Conservation (phyloP, 2,329 filamentous ascomycete species). For the Alternaria consortialis region DNA sequence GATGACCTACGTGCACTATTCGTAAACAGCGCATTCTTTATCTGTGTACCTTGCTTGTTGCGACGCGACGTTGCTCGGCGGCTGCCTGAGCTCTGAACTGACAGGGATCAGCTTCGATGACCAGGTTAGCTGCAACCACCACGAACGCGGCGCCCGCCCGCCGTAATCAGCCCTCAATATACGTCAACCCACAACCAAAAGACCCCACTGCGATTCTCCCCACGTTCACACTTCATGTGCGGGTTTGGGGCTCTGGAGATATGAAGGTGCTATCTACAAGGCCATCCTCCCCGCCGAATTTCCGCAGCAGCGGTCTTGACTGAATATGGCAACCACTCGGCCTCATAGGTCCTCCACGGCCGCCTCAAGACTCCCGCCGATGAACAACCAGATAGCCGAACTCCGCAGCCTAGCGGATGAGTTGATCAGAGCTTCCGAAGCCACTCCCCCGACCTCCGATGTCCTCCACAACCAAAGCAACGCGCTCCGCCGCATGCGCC, state of each 20-base stretch:
- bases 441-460: conserved; percentile 38
- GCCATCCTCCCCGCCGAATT: conserved; percentile 30
- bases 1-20: conserved; percentile 10
- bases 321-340: conserved; percentile 48
- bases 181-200: conserved; percentile 6
- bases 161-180: conserved; percentile 7
- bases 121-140: conserved; percentile 22
- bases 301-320: conserved; percentile 39
- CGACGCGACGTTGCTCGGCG: conserved; percentile 13
- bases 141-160: conserved; percentile 8
- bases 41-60: conserved; percentile 2
- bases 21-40: conserved; percentile 19
- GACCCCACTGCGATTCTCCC: not conserved
- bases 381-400: conserved; percentile 62
- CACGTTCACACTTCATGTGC: conserved; percentile 17
- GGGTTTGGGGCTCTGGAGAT: conserved; percentile 30
- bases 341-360: conserved; percentile 51
- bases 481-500: conserved; percentile 71
- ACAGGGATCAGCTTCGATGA: conserved; percentile 19
- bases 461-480: conserved; percentile 55
- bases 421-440: conserved; percentile 44
- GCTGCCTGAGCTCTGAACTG: conserved; percentile 15
- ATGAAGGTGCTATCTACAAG: conserved; percentile 37
- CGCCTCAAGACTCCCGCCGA: conserved; percentile 56
- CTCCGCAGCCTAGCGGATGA: conserved; percentile 50